Conservation (phyloP, 75 land plant species). For the Picea sitchensis region DNA sequence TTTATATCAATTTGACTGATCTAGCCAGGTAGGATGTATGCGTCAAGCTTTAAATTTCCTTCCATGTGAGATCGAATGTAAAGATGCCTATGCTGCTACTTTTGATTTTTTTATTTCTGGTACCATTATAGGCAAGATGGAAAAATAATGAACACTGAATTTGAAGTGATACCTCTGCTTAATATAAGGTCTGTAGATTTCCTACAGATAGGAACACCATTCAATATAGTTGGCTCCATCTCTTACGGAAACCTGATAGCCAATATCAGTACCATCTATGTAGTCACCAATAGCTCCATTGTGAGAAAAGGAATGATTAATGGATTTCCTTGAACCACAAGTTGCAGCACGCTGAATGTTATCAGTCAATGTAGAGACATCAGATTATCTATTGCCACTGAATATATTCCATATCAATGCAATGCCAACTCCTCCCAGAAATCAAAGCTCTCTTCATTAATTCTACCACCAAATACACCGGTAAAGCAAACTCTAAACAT, state of each 20-base stretch:
- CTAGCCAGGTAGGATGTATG: constrained; percentile 38
- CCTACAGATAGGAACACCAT: constrained; percentile 69
- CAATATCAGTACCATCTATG: constrained; percentile 59
- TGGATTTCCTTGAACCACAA: constrained; percentile 26
- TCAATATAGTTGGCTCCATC: constrained; percentile 85
- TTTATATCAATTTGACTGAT: not conserved
- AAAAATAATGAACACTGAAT: constrained; percentile 15
- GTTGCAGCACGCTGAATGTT: not conserved
- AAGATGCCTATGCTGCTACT: constrained; percentile 42
- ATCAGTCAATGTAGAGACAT: not conserved
- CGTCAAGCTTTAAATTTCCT: constrained; percentile 61
- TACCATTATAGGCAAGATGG: constrained; percentile 17
- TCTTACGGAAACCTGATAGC: constrained; percentile 59
- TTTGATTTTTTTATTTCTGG: constrained; percentile 45
- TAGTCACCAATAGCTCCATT: constrained; percentile 89
- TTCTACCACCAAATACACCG: too few relatives aligned
- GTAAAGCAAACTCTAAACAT: too few relatives aligned
- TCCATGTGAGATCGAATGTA: constrained; percentile 82
- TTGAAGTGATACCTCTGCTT: constrained; percentile 30
- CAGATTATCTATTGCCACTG: not conserved
- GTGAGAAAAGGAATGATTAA: constrained; percentile 48
- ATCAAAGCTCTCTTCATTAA: too few relatives aligned
- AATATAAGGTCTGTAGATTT: constrained; percentile 39
- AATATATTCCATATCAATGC: too few relatives aligned
- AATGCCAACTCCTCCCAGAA: too few relatives aligned